Percentiles rank a stretch among this genome's conserved stretches.
phyloP scores from a whole-genome alignment of 208 protist genomes.

The Leishmania gerbilli region DNA sequence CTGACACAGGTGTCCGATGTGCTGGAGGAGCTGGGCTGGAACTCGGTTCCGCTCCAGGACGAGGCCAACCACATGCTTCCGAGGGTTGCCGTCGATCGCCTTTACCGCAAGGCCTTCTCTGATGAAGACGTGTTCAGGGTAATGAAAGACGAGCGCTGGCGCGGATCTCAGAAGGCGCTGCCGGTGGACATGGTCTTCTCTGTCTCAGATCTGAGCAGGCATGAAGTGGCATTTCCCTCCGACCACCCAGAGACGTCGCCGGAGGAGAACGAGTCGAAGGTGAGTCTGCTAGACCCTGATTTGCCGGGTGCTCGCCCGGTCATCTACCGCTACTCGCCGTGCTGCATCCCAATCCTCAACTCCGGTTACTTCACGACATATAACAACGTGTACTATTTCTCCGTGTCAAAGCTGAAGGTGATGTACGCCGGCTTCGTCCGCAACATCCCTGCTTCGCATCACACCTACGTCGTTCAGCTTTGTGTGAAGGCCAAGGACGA shows the following conservation, averaged over 20 bases:
- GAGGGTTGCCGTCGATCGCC: constrained; percentile 29
- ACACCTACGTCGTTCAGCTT: constrained; percentile 79
- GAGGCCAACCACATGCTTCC: constrained; percentile 32
- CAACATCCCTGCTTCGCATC: constrained; percentile 68
- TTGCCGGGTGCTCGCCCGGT: constrained; percentile 59
- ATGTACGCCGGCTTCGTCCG: constrained; percentile 53
- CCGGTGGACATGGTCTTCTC: constrained; percentile 63
- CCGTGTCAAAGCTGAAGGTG: constrained; percentile 61
- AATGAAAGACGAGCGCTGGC: constrained; percentile 46
- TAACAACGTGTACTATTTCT: constrained; percentile 89
- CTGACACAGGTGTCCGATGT: constrained; percentile 74
- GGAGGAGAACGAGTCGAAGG: constrained; percentile 83
- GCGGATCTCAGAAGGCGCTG: constrained; percentile 51
- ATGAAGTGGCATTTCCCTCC: constrained; percentile 79
- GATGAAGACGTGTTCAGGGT: constrained; percentile 58
- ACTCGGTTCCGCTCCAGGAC: constrained; percentile 26
- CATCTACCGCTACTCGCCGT: constrained; percentile 71
- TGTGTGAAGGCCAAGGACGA: constrained; percentile 83
- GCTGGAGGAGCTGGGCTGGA: constrained; percentile 86
- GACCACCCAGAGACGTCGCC: constrained; percentile 46
- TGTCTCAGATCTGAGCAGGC: constrained; percentile 53
- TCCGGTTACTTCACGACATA: constrained; percentile 87
- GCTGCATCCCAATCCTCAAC: constrained; percentile 83
- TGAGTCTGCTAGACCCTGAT: constrained; percentile 73
- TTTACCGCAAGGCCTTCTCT: constrained; percentile 62